Conservation (phyloP, 805 yeast species). For the Ogataea nonfermentans region DNA sequence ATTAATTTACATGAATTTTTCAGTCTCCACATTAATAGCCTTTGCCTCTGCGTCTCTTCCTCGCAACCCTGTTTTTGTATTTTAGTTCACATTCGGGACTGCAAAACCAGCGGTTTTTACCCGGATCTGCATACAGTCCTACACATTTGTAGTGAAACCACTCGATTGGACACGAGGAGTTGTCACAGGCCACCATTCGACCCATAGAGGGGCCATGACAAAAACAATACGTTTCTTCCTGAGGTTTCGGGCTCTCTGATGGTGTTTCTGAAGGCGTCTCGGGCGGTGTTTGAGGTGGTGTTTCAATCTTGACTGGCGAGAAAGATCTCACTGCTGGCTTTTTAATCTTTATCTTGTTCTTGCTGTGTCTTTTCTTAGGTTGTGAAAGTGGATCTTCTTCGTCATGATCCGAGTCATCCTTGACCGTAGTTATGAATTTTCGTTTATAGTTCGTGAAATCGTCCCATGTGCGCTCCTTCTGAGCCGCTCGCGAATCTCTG, state of each 20-base stretch:
- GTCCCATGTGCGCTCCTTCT: slow-evolving; percentile 25
- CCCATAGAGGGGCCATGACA: slow-evolving; percentile 64
- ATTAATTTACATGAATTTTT: slow-evolving; percentile 4
- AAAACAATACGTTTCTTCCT: slow-evolving; percentile 42
- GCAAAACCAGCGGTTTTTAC: slow-evolving; percentile 78
- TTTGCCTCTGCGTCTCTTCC: slow-evolving; percentile 19
- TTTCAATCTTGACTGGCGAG: neutral
- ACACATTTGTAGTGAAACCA: slow-evolving; percentile 98
- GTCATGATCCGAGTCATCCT: slow-evolving; percentile 2
- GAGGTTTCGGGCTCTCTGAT: slow-evolving; percentile 17
- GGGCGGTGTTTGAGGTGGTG: too few species aligned
- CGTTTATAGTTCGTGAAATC: slow-evolving; percentile 25
- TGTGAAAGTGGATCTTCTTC: slow-evolving; percentile 11
- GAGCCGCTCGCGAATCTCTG: slow-evolving; percentile 14
- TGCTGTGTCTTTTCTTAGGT: neutral
- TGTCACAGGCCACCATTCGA: slow-evolving; percentile 95
- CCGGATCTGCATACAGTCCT: slow-evolving; percentile 85
- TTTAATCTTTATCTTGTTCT: neutral
- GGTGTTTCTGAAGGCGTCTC: slow-evolving; percentile 8
- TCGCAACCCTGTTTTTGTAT: slow-evolving; percentile 15
- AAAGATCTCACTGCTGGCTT: neutral
- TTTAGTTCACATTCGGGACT: slow-evolving; percentile 57
- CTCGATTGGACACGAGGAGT: slow-evolving; percentile 80
- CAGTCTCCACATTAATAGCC: slow-evolving; percentile 10
- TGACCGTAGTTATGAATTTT: slow-evolving; percentile 9